Evolutionary conservation across 2,329 filamentous ascomycete species (phyloP), one percentile per base, ranked within the genome.

Genomic region (Penicillium sp.): DNA sequence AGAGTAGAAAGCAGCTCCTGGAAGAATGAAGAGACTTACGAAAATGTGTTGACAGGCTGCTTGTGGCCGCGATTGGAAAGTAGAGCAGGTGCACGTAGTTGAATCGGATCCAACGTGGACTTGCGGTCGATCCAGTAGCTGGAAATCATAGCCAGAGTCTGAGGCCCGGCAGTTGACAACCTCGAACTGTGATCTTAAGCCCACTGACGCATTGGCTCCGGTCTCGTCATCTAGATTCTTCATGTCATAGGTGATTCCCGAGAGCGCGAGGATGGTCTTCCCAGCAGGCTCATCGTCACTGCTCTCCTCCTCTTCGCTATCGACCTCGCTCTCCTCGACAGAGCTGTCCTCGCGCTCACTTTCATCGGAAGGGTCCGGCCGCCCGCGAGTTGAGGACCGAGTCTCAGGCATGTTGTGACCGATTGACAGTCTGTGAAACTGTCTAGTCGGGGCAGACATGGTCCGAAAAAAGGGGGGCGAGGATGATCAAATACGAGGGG

Each of bases 31-130:
- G 10, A 42, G 43, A 70, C 75, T 72, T 59, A 77, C 75, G 62
- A 75, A 77, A 42, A 78, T 75, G 65, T 78, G 75, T 47, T 74
- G 73, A 54, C 75, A 78, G 14, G 75, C 74, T 49, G 68, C 65
- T 27, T 67, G 62, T 4, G 68, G 62, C 19, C 58, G 65, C 48
- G 63, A 59, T 29, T 62, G 56, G 52, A 74, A 78, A 33, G 69
- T 68, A n/a, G 59, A 60, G 48, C 75, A 78, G 35, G 71, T 74
- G 56, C 75, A 78, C 46, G 67, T 70, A 49, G 68, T 66, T 14
- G 66, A 56, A 26, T 67, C 65, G 4, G 66, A 37, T 10, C 65
- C 64, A 39, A 77, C 59, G 46, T 70, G 71, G 49, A 78, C 69
- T 11, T 61, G 69, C 6, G 70, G 71, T 44, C 66, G 68, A 52